A percentile compares a stretch with the other conserved stretches of the same genome.
Evolutionary conservation across 139 green algal genomes (phyloP).

Genomic region (Trebouxia sp.): DNA sequence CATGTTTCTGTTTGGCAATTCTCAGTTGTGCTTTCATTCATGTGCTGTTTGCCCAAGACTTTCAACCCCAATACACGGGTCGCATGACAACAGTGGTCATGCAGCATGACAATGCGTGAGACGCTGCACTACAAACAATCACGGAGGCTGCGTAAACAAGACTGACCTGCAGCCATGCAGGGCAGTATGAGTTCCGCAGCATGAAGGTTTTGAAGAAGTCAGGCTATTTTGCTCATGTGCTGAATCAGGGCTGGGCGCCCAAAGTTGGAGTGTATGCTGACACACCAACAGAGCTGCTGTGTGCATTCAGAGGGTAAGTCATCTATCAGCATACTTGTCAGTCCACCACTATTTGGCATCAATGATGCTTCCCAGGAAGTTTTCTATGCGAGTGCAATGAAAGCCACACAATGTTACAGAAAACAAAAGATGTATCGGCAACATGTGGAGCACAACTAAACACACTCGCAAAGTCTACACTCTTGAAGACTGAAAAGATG

Average conservation of each 20-base stretch:
- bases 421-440: constrained; percentile 37
- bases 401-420: constrained; percentile 48
- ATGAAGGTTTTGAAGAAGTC: constrained; percentile 9
- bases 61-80: no score
- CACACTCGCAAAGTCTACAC: constrained; percentile 50
- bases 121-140: no score
- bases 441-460: constrained; percentile 47
- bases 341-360: no score
- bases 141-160: no score
- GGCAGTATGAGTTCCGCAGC: background rate
- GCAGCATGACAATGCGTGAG: no score
- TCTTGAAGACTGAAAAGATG: constrained; percentile 51
- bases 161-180: background rate
- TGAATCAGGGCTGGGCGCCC: background rate
- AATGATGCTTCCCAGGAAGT: no score
- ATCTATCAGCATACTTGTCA: no score
- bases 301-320: background rate
- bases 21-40: no score
- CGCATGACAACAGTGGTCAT: no score
- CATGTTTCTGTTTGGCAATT: no score
- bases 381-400: no score
- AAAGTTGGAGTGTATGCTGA: constrained; percentile 8
- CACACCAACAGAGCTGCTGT: background rate
- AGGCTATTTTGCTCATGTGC: background rate
- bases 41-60: no score